Base-by-base conservation (phyloP, 352 stramenopile genomes). In the Phytophthora litchii region DNA sequence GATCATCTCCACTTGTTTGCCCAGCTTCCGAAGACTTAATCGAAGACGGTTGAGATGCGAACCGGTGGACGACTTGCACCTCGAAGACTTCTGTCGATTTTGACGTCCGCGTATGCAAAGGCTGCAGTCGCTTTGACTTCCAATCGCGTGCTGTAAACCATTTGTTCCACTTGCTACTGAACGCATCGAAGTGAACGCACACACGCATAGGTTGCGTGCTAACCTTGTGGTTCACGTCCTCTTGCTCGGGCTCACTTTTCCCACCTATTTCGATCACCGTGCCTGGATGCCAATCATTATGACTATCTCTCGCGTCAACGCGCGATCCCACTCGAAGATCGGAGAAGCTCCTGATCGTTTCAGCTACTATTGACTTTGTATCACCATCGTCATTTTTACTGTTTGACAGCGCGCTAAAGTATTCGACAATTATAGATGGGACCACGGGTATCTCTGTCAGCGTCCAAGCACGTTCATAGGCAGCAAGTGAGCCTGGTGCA, bases 11-110 rank as follows among this genome's bases (percentile, higher is more conserved):
- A 51, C 51, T 70, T n/a, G 59, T 44, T 37, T 72, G 67, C 3
- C 20, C 50, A 1, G 13, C n/a, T n/a, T 67, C 58, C 10, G 44
- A 36, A 41, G n/a, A 4, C 16, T 20, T 14, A 38, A 23, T 11
- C 23, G 48, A 49, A 11, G 45, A 51, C 16, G 59, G 48, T 14
- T 43, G 52, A 0, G 47, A 60, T 17, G 45, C 17, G 17, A 72
- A 74, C 25, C 83, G 80, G 54, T 91, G 80, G 1, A 91, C 76
- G 12, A 92, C 80, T 69, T 92, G 83, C 0, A 91, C 83, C 52
- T 92, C 83, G 55, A 91, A 90, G 3, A 92, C 80, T 44, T 91
- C 79, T 3, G 70, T 80, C 21, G 57, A 44, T 9, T 51, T 79
- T 1, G 72, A 78, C 13, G 67, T 82, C 11, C 57, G 61, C 16